A percentile compares a stretch with the other conserved stretches of the same genome.
These are phyloP conservation scores for Aegilops longissima DNA, from an alignment of 176 grass and related monocot genomes.

Conservation along the genomic window DNA sequence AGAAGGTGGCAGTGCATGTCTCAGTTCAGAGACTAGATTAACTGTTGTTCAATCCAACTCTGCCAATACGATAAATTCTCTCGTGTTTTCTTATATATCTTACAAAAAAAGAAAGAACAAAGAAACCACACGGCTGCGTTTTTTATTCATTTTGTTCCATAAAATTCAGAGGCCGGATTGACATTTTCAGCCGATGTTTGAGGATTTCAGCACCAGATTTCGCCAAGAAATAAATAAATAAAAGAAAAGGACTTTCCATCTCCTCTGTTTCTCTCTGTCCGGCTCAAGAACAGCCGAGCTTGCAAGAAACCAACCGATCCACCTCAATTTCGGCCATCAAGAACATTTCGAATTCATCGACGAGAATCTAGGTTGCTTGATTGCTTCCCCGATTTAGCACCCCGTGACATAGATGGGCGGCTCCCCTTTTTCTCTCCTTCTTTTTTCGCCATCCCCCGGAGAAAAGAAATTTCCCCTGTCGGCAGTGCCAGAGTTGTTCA, in stretches of 20 bases:
- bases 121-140: background rate
- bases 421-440: background rate
- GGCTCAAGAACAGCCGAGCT: slow-evolving; percentile 16
- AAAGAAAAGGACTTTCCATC: background rate
- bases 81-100: background rate
- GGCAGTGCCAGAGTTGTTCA: slow-evolving; percentile 29
- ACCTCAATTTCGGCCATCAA: background rate
- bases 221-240: background rate
- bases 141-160: background rate
- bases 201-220: background rate
- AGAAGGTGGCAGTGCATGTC: background rate
- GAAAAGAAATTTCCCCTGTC: background rate
- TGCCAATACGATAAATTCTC: background rate
- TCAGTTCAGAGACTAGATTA: slow-evolving; percentile 27
- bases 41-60: background rate
- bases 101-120: background rate
- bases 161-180: background rate
- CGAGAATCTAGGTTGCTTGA: slow-evolving; percentile 32
- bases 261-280: slow-evolving; percentile 7
- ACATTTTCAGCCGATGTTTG: background rate
- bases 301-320: background rate
- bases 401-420: slow-evolving; percentile 9
- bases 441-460: background rate
- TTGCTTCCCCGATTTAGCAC: slow-evolving; percentile 17
- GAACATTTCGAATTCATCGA: background rate